These are phyloP conservation scores for Thelonectria olida DNA, from an alignment of 2,329 filamentous ascomycete genomes.

Conservation along the genomic window DNA sequence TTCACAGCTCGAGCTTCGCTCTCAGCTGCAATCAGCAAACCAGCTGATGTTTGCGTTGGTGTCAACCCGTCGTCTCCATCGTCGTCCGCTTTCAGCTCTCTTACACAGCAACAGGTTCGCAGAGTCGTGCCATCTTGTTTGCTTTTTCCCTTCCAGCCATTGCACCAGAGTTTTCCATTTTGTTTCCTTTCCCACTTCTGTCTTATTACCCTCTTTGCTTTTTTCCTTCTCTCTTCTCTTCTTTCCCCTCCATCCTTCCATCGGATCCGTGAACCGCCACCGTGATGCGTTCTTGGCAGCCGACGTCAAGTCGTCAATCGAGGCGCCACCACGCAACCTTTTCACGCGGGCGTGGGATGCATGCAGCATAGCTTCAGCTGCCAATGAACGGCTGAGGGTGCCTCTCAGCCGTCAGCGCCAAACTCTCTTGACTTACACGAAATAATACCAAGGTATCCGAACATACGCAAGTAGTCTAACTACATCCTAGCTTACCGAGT, in stretches of 20 bases:
- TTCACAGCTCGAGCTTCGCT: too few species aligned
- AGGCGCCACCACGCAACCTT: conserved; percentile 7
- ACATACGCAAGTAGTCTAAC: too few species aligned
- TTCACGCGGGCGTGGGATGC: background rate
- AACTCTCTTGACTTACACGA: background rate
- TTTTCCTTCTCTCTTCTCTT: background rate
- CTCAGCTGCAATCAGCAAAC: background rate
- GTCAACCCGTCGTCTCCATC: background rate
- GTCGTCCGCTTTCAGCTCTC: background rate
- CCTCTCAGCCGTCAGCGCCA: background rate
- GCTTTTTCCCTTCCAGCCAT: background rate
- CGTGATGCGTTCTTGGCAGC: background rate
- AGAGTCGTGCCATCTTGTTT: background rate
- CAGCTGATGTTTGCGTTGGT: conserved; percentile 12
- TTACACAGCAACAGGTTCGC: background rate
- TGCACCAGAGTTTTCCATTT: background rate
- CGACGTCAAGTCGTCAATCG: conserved; percentile 5
- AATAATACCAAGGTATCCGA: too few species aligned
- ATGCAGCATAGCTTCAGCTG: conserved; percentile 4
- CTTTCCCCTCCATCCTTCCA: background rate
- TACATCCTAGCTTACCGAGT: too few species aligned
- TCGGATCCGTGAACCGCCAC: too few species aligned
- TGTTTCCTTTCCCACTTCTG: background rate
- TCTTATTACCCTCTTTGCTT: background rate
- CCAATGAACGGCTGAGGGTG: too few species aligned